Evolutionary conservation across 345 rosid genomes (phyloP), one percentile per base, ranked within the genome.

Genomic region (Raphanus sativus): DNA sequence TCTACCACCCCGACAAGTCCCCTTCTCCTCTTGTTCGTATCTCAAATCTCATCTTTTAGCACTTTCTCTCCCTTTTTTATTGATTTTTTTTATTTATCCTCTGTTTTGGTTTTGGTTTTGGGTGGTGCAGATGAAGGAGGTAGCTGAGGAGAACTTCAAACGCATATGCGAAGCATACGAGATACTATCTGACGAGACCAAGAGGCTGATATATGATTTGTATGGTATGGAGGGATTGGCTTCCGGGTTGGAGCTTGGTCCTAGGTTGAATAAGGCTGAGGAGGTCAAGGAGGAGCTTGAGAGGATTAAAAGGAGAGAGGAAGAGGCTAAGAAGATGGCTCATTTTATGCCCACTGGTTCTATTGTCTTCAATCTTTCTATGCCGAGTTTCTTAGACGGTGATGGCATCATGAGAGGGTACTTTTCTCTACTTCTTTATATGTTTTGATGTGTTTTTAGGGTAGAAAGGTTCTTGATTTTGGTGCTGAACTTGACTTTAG

Each of bases 391-490:
- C 75, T 76, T 87, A 60, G 86, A 65, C n/a, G 97, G 99, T 2
- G 84, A 91, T 86, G 93, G 98, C 88, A 80, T 96, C 71, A 86
- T 96, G 90, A 80, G 82, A 85, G 95, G 99, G 98, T 95, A 89
- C 9, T 56, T 69, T 17, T 68, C 30, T 21, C 21, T 21, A 21
- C 7, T 8, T 61, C 61, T 6, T 6, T 17, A 6, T 21, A 10
- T 32, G 13, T 55, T 64, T 71, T 30, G 3, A 64, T 70, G 26
- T 56, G 34, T 8, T 50, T 8, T 62, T 52, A n/a, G 48, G 77
- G 21, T 64, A 30, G 15, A n/a, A 52, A 68, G 15, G 55, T 74
- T 80, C 15, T 62, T 56, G 26, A 50, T 50, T 50, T 79, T 26
- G 50, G 36, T 34, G 32, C 59, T 5, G 1, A 60, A 42, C 30